Base-by-base conservation (phyloP, 2,329 filamentous ascomycete species). In the Phialocephala subalpina region DNA sequence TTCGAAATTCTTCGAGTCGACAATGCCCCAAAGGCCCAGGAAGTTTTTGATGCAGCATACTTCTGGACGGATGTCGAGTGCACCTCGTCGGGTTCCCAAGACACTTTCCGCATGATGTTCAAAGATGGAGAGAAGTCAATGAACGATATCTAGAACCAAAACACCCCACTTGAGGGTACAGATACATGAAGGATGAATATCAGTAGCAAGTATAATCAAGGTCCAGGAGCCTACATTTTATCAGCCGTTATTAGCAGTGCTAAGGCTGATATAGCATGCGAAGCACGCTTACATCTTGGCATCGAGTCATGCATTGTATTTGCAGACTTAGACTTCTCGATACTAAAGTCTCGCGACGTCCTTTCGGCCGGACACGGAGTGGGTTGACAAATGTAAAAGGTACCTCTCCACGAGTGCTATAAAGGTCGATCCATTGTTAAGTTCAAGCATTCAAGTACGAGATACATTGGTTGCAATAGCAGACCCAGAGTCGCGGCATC, bases 161-260 rank as follows among this genome's bases (percentile, higher is more conserved):
- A 49, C 22, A 49, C 7, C n/a, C 22, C 45, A 9, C n/a, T 22
- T 22, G 45, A 49, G 14, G 11, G 45, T 8, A 25, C 12, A 12
- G 20, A 11, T 22, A 49, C n/a, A 49, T 49, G n/a, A 25, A 25
- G 45, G n/a, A 22, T 4, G 25, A 36, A 53, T 4, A 36, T 47
- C 52, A 35, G 56, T 47, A 63, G 9, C 12, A 33, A n/a, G 9
- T 63, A 66, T 57, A 33, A 42, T 9, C 47, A 62, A 55, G 45
- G 60, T 18, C 14, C 57, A 36, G 60, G 29, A 59, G 35, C 22
- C 29, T 27, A 25, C 35, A 60, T 59, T 66, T 60, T 22, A 62
- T 7, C 53, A 66, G 64, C 64, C 64, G 60, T 20, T 22, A 60
- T 60, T 29, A 16, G n/a, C 22, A 33, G 40, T 35, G 35, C 45